Evolutionary conservation across 2,329 filamentous ascomycete species (phyloP), one percentile per base, ranked within the genome.

Genomic region (Cladosporium colombiae): DNA sequence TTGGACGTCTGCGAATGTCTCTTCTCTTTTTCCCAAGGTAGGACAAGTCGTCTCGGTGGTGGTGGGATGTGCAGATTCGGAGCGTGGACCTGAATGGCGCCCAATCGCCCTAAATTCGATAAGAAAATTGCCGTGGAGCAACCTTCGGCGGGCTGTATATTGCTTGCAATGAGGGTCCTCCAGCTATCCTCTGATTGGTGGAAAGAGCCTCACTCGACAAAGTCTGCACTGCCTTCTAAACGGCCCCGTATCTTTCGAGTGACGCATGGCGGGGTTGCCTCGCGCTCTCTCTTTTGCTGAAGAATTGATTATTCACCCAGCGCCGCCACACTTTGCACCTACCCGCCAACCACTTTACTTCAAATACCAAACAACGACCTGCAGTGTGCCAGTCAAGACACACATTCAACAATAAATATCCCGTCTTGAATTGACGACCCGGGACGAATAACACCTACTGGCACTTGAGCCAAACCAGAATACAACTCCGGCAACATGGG

Each of bases 401-500:
- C 6, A 27, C 29, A 8, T 8, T 31, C 10, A 2, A 31, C 6
- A 31, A 8, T 8, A 31, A 31, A 31, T 31, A 31, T 8, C 29
- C 29, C 29, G 29, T 31, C 29, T 31, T 31, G 4, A 46, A 23
- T 29, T 16, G 18, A 25, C 33, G 35, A 49, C n/a, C 18, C 14
- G 18, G 11, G 5, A 33, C 21, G 25, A 33, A 46, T n/a, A 55
- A n/a, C 44, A 56, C 25, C 14, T 33, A 63, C 50, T 46, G 61
- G 61, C 50, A 44, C 50, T 62, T 16, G 49, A 23, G 49, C 33
- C 35, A 11, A 46, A n/a, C 16, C 44, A 63, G 13, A 37, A 10
- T 18, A 58, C 31, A 65, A 71, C 50, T 67, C 62, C 67, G 67
- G 57, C 62, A 73, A 59, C 25, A 91, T 91, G 89, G 88, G 89